Evolutionary conservation across 1,284 basidiomycete genomes (phyloP), one percentile per base, ranked within the genome.

Genomic region (Mycena sp.): DNA sequence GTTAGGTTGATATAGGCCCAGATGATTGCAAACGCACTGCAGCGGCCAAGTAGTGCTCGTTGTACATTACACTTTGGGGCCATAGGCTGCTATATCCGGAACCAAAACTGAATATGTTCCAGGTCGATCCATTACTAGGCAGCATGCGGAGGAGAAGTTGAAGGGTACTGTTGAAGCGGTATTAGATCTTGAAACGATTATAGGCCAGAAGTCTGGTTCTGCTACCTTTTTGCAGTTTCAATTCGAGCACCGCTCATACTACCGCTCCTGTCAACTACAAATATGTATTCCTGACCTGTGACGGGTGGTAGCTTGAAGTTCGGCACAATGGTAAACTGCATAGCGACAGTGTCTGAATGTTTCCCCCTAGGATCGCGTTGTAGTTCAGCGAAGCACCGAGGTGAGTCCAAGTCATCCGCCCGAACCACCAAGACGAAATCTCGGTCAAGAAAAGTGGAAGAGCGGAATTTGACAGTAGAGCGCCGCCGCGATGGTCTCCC

Each of bases 21-120:
- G 5, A n/a, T 35, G 25, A 43, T 48, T 46, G 30, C 46, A 38
- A 7, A 65, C 81, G 68, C 65, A 86, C 85, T 29, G 85, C 84
- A 26, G 71, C 43, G 0, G 56, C 45, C 59, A 87, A 60, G 7
- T 71, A 74, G 0, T 7, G 19, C 57, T 75, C 71, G 57, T 73
- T 61, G 50, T 84, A 85, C 0, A 25, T 12, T 11, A 60, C 61
- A 56, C 83, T 82, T 1, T 41, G 37, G 0, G 21, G 37, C 81
- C 83, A 86, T n/a, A 84, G 61, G 19, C 67, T 45, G n/a, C 64
- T 64, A 6, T 72, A 74, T 0, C 25, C 0, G 12, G 1, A 57
- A 0, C 82, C 83, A 69, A 88, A 88, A 60, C 82, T 82, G 57
- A 84, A 78, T 19, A 88, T 77, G 50, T 88, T 87, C 73, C 85